Evolutionary conservation across 2,329 filamentous ascomycete species (phyloP), one percentile per base, ranked within the genome.

Genomic region (Emydomyces testavorans): DNA sequence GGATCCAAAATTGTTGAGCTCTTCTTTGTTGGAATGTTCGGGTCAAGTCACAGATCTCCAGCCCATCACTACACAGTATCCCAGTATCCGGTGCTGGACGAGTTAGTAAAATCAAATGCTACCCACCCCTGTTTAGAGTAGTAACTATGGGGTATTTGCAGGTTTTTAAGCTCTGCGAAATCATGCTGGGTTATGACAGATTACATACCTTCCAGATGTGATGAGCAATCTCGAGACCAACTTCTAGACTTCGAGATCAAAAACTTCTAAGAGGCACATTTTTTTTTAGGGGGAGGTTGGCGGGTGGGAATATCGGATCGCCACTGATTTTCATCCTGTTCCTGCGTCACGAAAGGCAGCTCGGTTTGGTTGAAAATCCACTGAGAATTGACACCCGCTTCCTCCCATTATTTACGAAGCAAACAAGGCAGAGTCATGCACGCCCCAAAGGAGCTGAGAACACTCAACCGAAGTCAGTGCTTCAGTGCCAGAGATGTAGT

Each of bases 41-140:
- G n/a, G n/a, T n/a, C n/a, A n/a, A n/a, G n/a, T n/a, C n/a, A n/a
- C n/a, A n/a, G n/a, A n/a, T n/a, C n/a, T n/a, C 6, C 18, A 23
- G 20, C 13, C 4, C 38, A 18, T 35, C 34, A 34, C 35, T 31
- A 32, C 31, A n/a, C 28, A 24, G n/a, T n/a, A 35, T 41, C 41
- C 34, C 16, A 31, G 43, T 5, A 28, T 40, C 11, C 16, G 34
- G 41, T 35, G 36, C 26, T 23, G 40, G 40, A 16, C 23, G 41
- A 23, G 41, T 37, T 46, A 46, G 43, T 46, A 46, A 46, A n/a
- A 46, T 46, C 29, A 23, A 38, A 46, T 46, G 13, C 43, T 46
- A 46, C 43, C 43, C 43, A 46, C 32, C 35, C 32, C 29, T 37
- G 43, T 38, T 29, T 20, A 20, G 43, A 34, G 38, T 34, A 13